Conservation (phyloP, 1,284 basidiomycete species). For the Coriolopsis trogii region DNA sequence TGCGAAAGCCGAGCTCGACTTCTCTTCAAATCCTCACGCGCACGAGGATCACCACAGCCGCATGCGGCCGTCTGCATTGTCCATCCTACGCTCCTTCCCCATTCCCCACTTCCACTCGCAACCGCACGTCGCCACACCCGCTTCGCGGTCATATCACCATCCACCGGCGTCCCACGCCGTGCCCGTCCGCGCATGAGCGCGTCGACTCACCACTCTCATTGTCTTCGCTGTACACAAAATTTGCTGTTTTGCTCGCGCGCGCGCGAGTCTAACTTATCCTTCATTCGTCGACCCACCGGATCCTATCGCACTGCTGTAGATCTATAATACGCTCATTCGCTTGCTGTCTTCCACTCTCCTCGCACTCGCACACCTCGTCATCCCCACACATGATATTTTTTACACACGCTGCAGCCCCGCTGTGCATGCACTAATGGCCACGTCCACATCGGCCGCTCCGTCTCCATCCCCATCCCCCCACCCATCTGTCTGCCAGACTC, state of each 20-base stretch:
- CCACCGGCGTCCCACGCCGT: conserved; percentile 13
- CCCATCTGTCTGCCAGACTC: too few relatives aligned
- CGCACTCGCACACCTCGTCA: background rate
- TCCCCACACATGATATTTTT: too few relatives aligned
- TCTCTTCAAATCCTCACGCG: conserved; percentile 11
- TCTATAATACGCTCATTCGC: conserved; percentile 12
- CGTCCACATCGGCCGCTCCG: too few relatives aligned
- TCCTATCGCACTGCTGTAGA: conserved; percentile 8
- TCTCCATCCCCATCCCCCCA: too few relatives aligned
- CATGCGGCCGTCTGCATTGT: conserved; percentile 28
- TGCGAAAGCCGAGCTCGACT: conserved; percentile 19
- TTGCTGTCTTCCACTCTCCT: background rate
- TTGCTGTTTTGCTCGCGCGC: conserved; percentile 1
- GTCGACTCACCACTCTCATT: background rate
- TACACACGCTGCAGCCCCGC: too few relatives aligned
- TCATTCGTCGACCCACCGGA: background rate
- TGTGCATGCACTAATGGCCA: too few relatives aligned
- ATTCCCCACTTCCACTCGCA: conserved; percentile 31
- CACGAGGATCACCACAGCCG: conserved; percentile 11
- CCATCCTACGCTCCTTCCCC: conserved; percentile 35
- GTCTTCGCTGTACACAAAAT: conserved; percentile 19
- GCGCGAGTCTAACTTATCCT: conserved; percentile 14
- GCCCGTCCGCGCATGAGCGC: conserved; percentile 20
- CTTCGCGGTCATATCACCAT: conserved; percentile 10
- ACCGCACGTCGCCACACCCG: conserved; percentile 9